Base-by-base conservation (phyloP, 1,284 basidiomycete genomes). In the Phlebopus sp. region DNA sequence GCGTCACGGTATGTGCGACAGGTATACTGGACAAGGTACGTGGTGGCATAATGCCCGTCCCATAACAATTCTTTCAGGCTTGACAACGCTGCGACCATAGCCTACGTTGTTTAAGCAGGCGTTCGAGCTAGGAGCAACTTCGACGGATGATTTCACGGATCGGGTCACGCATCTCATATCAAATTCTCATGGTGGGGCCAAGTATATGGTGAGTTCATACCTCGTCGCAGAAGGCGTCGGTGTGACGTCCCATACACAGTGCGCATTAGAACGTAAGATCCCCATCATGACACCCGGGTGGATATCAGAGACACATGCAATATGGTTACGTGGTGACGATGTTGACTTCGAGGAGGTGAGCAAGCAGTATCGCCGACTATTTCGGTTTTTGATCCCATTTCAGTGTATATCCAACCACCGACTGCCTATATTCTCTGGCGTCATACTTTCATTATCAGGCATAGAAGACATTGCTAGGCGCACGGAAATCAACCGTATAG, bases 101-200 rank as follows among this genome's bases (percentile, higher is more conserved):
- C 74, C 77, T 1, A 74, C 77, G 3, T 52, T 92, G 27, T 86
- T 88, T 59, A 84, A 83, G 50, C 77, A 84, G 58, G 90, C 86
- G 2, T 64, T 81, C 23, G 83, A 89, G 59, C 80, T 92, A 7
- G 91, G 90, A 13, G 90, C 88, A 13, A 69, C 72, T 21, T 74
- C 78, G 37, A 72, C 78, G 8, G 76, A 68, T 17, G 82, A 86
- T 47, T 82, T 93, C 46, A 92, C 88, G 0, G 86, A 90, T 62
- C 76, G 75, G 43, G 86, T 90, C 23, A 92, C 90, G 0, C 90
- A 93, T 67, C 75, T 93, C 31, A 71, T 93, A 38, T 86, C 90
- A 1, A 71, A 69, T 23, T 69, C 69, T 14, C 81, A 85, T 52
- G 86, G 86, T 5, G 82, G 87, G 19, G 76, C 82, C n/a, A 93